Evolutionary conservation across 176 grass and related monocot species (phyloP).

Genomic region (Poa pratensis): DNA sequence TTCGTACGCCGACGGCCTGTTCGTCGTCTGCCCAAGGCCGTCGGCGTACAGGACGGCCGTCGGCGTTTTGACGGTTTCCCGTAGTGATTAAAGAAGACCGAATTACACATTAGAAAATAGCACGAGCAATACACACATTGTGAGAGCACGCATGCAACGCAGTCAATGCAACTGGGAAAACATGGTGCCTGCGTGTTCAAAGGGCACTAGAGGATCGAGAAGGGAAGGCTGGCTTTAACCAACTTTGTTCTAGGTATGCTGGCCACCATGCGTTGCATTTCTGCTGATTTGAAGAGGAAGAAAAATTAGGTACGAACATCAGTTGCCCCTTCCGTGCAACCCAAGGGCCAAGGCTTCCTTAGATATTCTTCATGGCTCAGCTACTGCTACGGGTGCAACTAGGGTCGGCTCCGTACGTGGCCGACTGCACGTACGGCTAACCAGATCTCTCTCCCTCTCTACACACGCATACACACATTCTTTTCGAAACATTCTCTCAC

Average conservation of each 20-base stretch:
- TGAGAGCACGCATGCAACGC: background rate
- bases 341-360: constrained; percentile 40
- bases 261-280: constrained; percentile 26
- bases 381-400: background rate
- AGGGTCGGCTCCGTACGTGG: constrained; percentile 37
- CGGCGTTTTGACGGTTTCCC: too few relatives aligned
- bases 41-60: too few relatives aligned
- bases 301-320: constrained; percentile 41
- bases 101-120: background rate
- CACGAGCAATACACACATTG: background rate
- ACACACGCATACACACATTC: background rate
- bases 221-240: constrained; percentile 32
- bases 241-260: constrained; percentile 50
- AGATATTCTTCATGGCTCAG: constrained; percentile 13
- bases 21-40: too few relatives aligned
- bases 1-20: too few relatives aligned
- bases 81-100: constrained; percentile 21
- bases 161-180: constrained; percentile 2
- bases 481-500: constrained; percentile 5
- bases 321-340: constrained; percentile 23
- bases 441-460: background rate
- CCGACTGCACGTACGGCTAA: constrained; percentile 20
- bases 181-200: constrained; percentile 12
- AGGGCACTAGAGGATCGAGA: constrained; percentile 9
- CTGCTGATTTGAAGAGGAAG: background rate